Conservation (phyloP, 345 rosid species). For the Odontarrhena argentea region DNA sequence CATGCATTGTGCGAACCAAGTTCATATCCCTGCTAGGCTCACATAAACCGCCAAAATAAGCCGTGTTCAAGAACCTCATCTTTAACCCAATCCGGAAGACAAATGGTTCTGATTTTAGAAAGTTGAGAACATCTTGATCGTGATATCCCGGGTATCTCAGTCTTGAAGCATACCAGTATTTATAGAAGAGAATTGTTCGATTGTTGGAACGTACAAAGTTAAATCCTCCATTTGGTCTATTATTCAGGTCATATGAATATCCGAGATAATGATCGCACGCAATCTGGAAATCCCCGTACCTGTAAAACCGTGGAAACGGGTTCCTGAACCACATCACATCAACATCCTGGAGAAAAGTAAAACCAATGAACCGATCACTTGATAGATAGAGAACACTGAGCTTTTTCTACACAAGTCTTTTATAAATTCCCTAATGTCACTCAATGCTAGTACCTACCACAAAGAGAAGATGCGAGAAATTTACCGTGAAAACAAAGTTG, state of each 20-base stretch:
- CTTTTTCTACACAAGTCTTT: background rate
- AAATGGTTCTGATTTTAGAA: slow-evolving; percentile 55
- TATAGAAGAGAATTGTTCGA: slow-evolving; percentile 74
- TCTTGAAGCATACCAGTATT: slow-evolving; percentile 79
- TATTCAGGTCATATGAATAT: slow-evolving; percentile 47
- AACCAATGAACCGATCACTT: slow-evolving; percentile 32
- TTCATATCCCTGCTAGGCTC: slow-evolving; percentile 81
- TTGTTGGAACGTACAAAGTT: slow-evolving; percentile 67
- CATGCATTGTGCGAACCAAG: slow-evolving; percentile 82
- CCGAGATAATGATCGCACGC: slow-evolving; percentile 81
- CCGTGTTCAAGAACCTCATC: slow-evolving; percentile 75
- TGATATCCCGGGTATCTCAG: slow-evolving; percentile 66
- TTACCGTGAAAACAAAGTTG: slow-evolving; percentile 82
- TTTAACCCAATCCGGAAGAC: slow-evolving; percentile 56
- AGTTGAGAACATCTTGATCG: slow-evolving; percentile 77
- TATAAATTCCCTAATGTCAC: background rate
- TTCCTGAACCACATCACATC: slow-evolving; percentile 95
- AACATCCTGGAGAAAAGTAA: slow-evolving; percentile 72
- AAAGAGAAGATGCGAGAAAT: background rate
- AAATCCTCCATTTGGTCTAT: slow-evolving; percentile 80
- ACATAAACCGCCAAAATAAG: slow-evolving; percentile 82
- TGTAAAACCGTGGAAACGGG: slow-evolving; percentile 70
- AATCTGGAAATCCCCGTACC: slow-evolving; percentile 74
- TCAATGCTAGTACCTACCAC: background rate
- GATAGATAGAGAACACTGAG: background rate